These are phyloP conservation scores for Apium graveolens DNA, from an alignment of 129 eudicot genomes.

Conservation along the genomic window DNA sequence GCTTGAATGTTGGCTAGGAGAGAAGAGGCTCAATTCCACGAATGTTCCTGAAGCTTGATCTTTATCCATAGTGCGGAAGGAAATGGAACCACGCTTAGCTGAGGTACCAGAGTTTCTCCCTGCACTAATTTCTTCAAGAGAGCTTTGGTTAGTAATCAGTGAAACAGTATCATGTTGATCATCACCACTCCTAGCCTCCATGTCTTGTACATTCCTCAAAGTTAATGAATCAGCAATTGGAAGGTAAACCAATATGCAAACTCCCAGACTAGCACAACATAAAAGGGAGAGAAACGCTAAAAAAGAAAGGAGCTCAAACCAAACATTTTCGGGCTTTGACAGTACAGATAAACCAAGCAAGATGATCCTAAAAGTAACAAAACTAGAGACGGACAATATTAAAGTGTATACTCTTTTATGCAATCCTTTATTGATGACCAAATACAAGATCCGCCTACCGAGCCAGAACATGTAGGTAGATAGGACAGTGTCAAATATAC, in stretches of 20 bases:
- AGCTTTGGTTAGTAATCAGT: slow-evolving; percentile 61
- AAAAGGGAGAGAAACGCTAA: slow-evolving; percentile 76
- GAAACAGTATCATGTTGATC: slow-evolving; percentile 55
- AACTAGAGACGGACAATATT: slow-evolving; percentile 58
- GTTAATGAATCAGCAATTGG: slow-evolving; percentile 89
- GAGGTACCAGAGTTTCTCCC: slow-evolving; percentile 38
- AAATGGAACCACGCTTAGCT: slow-evolving; percentile 68
- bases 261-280: slow-evolving; percentile 67
- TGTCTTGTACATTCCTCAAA: slow-evolving; percentile 50
- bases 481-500: slow-evolving; percentile 57
- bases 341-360: slow-evolving; percentile 81
- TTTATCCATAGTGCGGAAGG: slow-evolving; percentile 58
- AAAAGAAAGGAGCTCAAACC: slow-evolving; percentile 66
- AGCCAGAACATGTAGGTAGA: slow-evolving; percentile 63
- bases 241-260: slow-evolving; percentile 70
- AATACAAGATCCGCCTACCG: slow-evolving; percentile 59
- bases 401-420: slow-evolving; percentile 79
- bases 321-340: slow-evolving; percentile 39
- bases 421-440: slow-evolving; percentile 82
- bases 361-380: slow-evolving; percentile 62
- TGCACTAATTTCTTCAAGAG: slow-evolving; percentile 32
- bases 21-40: slow-evolving; percentile 77
- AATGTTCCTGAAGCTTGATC: slow-evolving; percentile 36
- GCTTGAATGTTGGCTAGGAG: slow-evolving; percentile 48
- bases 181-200: slow-evolving; percentile 54